phyloP scores from a whole-genome alignment of 2,329 filamentous ascomycete species.

The Ploettnerulaceae sp. region DNA sequence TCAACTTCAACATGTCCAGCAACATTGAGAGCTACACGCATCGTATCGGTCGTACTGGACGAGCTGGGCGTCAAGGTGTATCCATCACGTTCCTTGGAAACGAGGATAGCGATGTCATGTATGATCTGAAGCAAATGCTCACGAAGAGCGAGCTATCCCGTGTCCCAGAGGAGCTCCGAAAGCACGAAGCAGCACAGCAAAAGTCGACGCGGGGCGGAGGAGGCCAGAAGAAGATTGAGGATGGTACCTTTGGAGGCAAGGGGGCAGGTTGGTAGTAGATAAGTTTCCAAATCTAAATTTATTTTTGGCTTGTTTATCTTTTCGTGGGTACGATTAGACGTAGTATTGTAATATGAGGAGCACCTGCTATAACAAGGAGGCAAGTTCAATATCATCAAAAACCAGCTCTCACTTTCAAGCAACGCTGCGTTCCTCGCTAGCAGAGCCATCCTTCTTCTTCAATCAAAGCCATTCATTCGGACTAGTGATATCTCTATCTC shows the following conservation, averaged over 20 bases:
- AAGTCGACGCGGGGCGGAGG: conserved; percentile 51
- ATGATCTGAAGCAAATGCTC: conserved; percentile 94
- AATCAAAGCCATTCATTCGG: no score
- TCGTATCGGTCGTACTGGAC: conserved; percentile 91
- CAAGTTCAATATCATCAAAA: no score
- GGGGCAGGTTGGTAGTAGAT: conserved; percentile 29
- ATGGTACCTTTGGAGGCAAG: conserved; percentile 36
- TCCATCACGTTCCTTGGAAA: conserved; percentile 92
- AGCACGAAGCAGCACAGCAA: conserved; percentile 88
- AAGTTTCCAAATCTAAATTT: background rate
- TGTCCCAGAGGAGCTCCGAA: conserved; percentile 84
- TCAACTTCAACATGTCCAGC: conserved; percentile 98
- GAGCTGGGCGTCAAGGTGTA: conserved; percentile 94
- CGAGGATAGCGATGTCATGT: conserved; percentile 86
- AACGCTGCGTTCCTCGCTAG: no score
- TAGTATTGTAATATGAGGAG: no score
- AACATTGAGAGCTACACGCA: conserved; percentile 95
- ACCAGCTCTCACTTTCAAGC: no score
- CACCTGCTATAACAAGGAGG: no score
- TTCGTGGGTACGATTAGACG: no score
- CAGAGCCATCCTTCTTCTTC: no score
- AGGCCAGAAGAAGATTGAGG: conserved; percentile 44
- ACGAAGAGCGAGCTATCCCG: conserved; percentile 82
- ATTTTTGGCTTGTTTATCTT: no score
- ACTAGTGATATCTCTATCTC: no score